Evolutionary conservation across 768 basidiomycete species (phyloP).

Genomic region (Phylloporus sp.): DNA sequence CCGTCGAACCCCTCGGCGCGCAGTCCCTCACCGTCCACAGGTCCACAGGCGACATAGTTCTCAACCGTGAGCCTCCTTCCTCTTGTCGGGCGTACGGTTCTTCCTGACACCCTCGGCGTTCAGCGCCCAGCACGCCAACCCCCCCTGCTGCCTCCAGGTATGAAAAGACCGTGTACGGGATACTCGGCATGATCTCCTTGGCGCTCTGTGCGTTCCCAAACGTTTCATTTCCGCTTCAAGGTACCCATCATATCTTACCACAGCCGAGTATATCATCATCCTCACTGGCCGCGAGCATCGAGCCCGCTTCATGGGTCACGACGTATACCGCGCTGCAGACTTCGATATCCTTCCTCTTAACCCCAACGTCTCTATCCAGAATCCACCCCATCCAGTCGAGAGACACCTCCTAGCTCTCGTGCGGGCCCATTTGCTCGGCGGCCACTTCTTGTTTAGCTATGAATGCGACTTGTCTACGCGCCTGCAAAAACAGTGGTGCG

Average conservation of each 20-base stretch:
- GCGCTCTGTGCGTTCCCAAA: constrained; percentile 54
- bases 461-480: constrained; percentile 84
- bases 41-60: constrained; percentile 66
- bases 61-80: constrained; percentile 50
- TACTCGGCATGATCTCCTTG: constrained; percentile 71
- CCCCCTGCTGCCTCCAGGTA: constrained; percentile 55
- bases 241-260: neutral
- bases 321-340: constrained; percentile 85
- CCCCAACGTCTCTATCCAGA: constrained; percentile 58
- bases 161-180: constrained; percentile 65
- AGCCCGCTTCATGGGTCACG: constrained; percentile 76
- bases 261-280: constrained; percentile 92
- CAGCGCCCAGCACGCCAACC: constrained; percentile 51
- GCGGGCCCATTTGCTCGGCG: constrained; percentile 72
- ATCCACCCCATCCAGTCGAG: constrained; percentile 81
- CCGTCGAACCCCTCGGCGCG: constrained; percentile 53
- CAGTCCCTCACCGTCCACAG: constrained; percentile 69
- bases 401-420: constrained; percentile 82
- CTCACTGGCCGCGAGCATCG: constrained; percentile 77
- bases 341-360: constrained; percentile 89
- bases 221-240: neutral
- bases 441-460: constrained; percentile 89
- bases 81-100: neutral
- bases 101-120: neutral
- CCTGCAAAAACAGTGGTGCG: constrained; percentile 75